Conservation (phyloP, 352 stramenopile species). For the Phytophthora cryptogea region DNA sequence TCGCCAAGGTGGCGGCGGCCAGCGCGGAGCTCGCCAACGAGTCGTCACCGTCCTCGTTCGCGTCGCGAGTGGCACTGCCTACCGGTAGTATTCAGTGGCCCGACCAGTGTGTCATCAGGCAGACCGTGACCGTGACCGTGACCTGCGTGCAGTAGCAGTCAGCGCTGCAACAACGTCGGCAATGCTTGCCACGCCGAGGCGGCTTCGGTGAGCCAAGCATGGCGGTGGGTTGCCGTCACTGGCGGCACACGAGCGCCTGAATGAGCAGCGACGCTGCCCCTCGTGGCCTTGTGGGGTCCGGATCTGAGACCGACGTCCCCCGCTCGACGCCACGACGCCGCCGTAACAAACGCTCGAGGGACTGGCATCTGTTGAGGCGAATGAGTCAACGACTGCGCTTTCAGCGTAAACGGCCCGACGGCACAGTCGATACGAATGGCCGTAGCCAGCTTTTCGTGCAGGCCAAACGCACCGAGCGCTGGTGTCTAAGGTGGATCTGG, state of each 20-base stretch:
- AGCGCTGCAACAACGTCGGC: not conserved
- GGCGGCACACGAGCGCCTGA: not conserved
- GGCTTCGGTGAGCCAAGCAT: no score
- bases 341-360: not conserved
- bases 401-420: not conserved
- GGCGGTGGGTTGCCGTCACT: not conserved
- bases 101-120: conserved; percentile 2
- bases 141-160: conserved; percentile 1
- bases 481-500: not conserved
- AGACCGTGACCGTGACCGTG: not conserved
- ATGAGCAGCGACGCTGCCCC: conserved; percentile 5
- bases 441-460: not conserved
- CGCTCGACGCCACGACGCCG: not conserved
- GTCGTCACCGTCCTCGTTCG: conserved; percentile 18
- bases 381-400: not conserved
- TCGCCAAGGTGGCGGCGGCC: not conserved
- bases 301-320: conserved; percentile 6
- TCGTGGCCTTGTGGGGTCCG: conserved; percentile 23
- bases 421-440: not conserved
- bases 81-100: conserved; percentile 1
- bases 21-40: conserved; percentile 1
- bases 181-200: not conserved
- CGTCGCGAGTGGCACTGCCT: conserved; percentile 13
- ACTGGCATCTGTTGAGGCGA: not conserved
- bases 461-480: not conserved